These are phyloP conservation scores for Suillus discolor DNA, from an alignment of 768 basidiomycete genomes.

Conservation along the genomic window DNA sequence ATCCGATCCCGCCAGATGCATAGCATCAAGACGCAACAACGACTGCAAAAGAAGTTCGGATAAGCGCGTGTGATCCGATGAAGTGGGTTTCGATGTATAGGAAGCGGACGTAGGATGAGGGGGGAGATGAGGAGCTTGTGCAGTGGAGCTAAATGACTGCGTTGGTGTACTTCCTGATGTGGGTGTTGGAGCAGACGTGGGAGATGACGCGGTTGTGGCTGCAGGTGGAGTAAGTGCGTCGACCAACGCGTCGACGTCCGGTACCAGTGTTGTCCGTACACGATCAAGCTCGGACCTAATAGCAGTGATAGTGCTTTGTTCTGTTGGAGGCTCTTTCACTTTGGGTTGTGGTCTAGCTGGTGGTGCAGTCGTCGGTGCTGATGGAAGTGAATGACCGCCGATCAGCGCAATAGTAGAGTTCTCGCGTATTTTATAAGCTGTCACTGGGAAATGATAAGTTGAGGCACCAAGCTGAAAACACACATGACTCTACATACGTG, in stretches of 20 bases:
- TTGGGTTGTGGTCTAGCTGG: conserved; percentile 25
- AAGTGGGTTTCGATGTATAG: conserved; percentile 15
- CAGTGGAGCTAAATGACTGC: conserved; percentile 11
- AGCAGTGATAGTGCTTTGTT: conserved; percentile 36
- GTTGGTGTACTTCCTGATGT: background rate
- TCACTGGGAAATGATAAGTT: conserved; percentile 44
- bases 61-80: conserved; percentile 56
- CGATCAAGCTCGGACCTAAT: conserved; percentile 44
- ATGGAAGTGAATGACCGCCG: conserved; percentile 43
- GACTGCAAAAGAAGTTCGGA: conserved; percentile 85
- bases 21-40: conserved; percentile 84
- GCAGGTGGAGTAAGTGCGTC: conserved; percentile 21
- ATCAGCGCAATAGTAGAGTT: conserved; percentile 75
- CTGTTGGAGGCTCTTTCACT: conserved; percentile 38
- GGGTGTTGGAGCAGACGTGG: conserved; percentile 14
- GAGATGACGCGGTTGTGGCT: conserved; percentile 15
- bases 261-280: conserved; percentile 56
- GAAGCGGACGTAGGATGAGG: background rate
- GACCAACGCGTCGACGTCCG: conserved; percentile 61
- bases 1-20: conserved; percentile 62
- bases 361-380: conserved; percentile 19
- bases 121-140: conserved; percentile 7
- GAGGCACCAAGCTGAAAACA: background rate
- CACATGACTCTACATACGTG: conserved; percentile 45
- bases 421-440: conserved; percentile 71